Evolutionary conservation across 2,329 filamentous ascomycete species (phyloP), one percentile per base, ranked within the genome.

Genomic region (Diaporthe vexans): DNA sequence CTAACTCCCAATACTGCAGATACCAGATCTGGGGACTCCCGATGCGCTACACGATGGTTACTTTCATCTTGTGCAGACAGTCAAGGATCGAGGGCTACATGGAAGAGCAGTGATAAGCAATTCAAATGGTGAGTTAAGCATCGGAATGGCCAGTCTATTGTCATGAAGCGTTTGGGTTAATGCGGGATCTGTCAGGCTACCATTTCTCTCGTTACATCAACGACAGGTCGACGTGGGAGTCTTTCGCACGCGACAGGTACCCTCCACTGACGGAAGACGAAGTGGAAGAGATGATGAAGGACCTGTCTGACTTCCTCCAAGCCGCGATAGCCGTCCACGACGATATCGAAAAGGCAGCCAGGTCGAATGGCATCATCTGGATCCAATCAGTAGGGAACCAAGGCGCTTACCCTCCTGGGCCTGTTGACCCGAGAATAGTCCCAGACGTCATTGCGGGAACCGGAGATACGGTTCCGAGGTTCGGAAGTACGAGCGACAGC

Each of bases 21-120:
- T 43, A n/a, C 8, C 9, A 21, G 10, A 57, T n/a, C 9, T 37
- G 9, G 10, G 2, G 21, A 57, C 51, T 4, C 67, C 67, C 7
- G 67, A 70, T 19, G 17, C 67, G 10, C 19, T 70, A n/a, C 51
- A 57, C 46, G 67, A 57, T 19, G 67, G 37, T 19, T 52, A 56
- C 7, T 46, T 56, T 29, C 67, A 46, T 33, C n/a, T 70, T 10
- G 51, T 70, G 33, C 35, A 70, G 21, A n/a, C 33, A 33, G 67
- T 70, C 24, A 8, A 70, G 10, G 37, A 57, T 13, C 37, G 51
- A 13, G 24, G 51, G 19, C 52, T 70, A 7, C 67, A 70, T 19
- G 67, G 67, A 19, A 57, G 54, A 33, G 37, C 67, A 46, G 67
- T 57, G 2, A 33, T 70, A 21, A 70, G 51, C 24, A 43, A 43